Evolutionary conservation across 2,329 filamentous ascomycete genomes (phyloP), one percentile per base, ranked within the genome.

Genomic region (Colletotrichum viniferum): DNA sequence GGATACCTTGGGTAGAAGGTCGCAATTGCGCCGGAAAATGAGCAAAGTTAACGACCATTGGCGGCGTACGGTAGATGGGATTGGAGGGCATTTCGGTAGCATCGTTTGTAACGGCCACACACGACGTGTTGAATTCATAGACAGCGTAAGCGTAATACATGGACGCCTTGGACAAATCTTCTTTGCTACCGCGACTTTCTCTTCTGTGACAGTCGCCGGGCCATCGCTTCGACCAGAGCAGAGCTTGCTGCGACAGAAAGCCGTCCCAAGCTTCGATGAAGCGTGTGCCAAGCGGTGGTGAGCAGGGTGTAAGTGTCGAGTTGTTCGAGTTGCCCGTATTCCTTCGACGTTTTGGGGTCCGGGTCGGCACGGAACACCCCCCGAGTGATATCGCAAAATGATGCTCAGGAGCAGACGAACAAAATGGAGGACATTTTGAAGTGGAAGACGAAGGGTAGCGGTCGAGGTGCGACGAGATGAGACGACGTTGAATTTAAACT

Each of bases 401-500:
- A 76, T 65, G 73, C 69, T 73, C 69, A 32, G 12, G 69, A 76
- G 61, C 60, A 67, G 74, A 32, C 63, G 71, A 74, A 62, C 36
- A 48, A 26, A 58, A 67, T 71, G 56, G 16, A 38, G 38, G 28
- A 43, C 26, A 21, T 71, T 32, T 60, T 28, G 68, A 58, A 43
- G 58, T 32, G 43, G 26, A 60, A 70, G 48, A 71, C 3, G 61
- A 52, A 56, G 38, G 32, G 18, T 43, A 34, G 48, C 21, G 24
- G 18, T 28, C 24, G 26, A 30, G 36, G 71, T 52, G 26, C 34
- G 67, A 32, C 66, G 52, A 68, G 48, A 73, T 77, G 77, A 77
- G 74, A 77, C 70, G 77, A 73, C 77, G 77, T 78, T 77, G 75
- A 74, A 77, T 76, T 79, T 76, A 74, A 77, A 76, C 70, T 73